These are phyloP conservation scores for Biscutella laevigata DNA, from an alignment of 441 rosid species.

Conservation along the genomic window DNA sequence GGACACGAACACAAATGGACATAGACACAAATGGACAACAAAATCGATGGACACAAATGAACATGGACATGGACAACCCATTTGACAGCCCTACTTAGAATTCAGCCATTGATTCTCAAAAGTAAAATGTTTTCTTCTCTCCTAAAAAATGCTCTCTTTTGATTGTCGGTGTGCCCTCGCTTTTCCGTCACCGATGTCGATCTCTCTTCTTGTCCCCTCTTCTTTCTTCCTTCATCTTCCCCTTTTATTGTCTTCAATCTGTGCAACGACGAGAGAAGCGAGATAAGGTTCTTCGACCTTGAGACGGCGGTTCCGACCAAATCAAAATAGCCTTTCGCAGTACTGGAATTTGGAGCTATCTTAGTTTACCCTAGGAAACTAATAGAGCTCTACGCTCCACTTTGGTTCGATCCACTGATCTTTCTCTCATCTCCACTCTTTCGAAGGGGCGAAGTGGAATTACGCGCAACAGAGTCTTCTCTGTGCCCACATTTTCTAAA, in stretches of 20 bases:
- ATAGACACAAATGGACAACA: too few species aligned
- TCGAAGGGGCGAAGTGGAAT: conserved; percentile 64
- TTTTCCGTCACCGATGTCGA: too few species aligned
- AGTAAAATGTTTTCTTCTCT: too few species aligned
- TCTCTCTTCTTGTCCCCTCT: too few species aligned
- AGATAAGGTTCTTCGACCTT: conserved; percentile 65
- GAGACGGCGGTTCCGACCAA: conserved; percentile 63
- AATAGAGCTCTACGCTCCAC: conserved; percentile 52
- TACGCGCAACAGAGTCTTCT: conserved; percentile 37
- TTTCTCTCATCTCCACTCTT: conserved; percentile 42
- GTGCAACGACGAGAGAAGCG: conserved; percentile 28
- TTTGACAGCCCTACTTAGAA: too few species aligned
- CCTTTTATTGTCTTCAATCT: conserved; percentile 17
- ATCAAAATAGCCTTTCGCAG: conserved; percentile 37
- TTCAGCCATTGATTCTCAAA: too few species aligned
- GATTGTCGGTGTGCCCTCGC: too few species aligned
- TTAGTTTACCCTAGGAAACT: conserved; percentile 66
- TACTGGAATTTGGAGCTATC: conserved; percentile 76
- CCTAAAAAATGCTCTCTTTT: too few species aligned
- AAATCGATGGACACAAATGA: too few species aligned
- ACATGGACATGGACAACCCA: too few species aligned
- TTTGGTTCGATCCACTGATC: conserved; percentile 58
- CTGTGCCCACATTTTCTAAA: conserved; percentile 50
- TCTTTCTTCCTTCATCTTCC: too few species aligned
- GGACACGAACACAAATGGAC: too few species aligned